phyloP scores from a whole-genome alignment of 2,329 filamentous ascomycete species.

The Metarhizium anisopliae region DNA sequence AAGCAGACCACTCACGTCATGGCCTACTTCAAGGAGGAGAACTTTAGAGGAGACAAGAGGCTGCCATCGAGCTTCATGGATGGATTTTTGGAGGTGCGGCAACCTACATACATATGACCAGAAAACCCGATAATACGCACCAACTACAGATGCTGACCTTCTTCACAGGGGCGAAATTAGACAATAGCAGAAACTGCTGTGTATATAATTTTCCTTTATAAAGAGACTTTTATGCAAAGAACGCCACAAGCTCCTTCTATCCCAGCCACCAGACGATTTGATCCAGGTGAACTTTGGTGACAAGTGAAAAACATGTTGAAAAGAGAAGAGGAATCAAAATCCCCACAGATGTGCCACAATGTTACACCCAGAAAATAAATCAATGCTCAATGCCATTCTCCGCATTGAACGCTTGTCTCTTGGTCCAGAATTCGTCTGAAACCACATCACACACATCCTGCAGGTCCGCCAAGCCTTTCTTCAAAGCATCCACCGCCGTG shows the following conservation, averaged over 20 bases:
- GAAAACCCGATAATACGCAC: neutral
- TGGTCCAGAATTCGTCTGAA: conserved; percentile 72
- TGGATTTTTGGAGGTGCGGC: conserved; percentile 83
- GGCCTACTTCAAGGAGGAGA: conserved; percentile 89
- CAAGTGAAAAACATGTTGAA: conserved; percentile 1
- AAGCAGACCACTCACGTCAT: conserved; percentile 93
- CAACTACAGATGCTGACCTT: conserved; percentile 11
- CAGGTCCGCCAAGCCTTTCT: conserved; percentile 83
- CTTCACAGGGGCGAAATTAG: conserved; percentile 46
- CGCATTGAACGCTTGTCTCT: conserved; percentile 31
- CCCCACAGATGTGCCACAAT: neutral
- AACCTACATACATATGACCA: neutral
- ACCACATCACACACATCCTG: conserved; percentile 91
- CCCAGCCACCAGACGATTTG: conserved; percentile 7
- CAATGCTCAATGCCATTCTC: conserved; percentile 24
- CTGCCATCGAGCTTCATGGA: conserved; percentile 86
- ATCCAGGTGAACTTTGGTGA: neutral
- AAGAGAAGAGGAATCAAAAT: neutral
- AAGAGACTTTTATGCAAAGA: conserved; percentile 17
- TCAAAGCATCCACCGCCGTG: conserved; percentile 73
- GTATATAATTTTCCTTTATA: conserved; percentile 23
- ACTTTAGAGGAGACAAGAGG: conserved; percentile 63
- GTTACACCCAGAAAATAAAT: conserved; percentile 7
- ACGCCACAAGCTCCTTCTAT: conserved; percentile 21
- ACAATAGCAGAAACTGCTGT: conserved; percentile 18